Evolutionary conservation across 2,329 filamentous ascomycete genomes (phyloP).

Genomic region (Aspergillus pseudoviridinutans): DNA sequence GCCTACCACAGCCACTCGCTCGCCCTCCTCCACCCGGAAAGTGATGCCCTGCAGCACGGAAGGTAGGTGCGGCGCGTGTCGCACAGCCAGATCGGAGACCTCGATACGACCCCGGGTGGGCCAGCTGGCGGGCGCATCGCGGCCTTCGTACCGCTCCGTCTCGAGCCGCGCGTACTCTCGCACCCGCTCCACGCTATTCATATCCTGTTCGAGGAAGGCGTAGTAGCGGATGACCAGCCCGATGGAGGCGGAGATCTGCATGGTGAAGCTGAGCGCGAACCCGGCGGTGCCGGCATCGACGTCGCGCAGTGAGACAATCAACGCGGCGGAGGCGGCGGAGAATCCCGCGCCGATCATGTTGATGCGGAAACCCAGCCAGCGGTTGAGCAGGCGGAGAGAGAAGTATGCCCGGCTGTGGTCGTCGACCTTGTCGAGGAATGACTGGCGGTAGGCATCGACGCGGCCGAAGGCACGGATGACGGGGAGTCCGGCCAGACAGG

Average conservation of each 20-base stretch:
- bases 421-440: slow-evolving; percentile 67
- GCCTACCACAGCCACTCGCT: slow-evolving; percentile 26
- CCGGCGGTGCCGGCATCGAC: slow-evolving; percentile 70
- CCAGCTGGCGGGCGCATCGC: slow-evolving; percentile 59
- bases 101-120: slow-evolving; percentile 68
- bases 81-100: slow-evolving; percentile 65
- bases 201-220: slow-evolving; percentile 68
- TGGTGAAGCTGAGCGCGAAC: slow-evolving; percentile 69
- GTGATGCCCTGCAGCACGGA: slow-evolving; percentile 16
- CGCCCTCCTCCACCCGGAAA: slow-evolving; percentile 19
- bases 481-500: slow-evolving; percentile 65
- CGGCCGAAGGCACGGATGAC: slow-evolving; percentile 76
- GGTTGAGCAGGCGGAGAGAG: slow-evolving; percentile 68
- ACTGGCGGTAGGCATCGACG: slow-evolving; percentile 59
- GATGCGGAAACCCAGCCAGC: slow-evolving; percentile 74
- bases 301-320: slow-evolving; percentile 59
- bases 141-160: slow-evolving; percentile 62
- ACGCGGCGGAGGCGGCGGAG: slow-evolving; percentile 59
- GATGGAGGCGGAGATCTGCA: slow-evolving; percentile 66
- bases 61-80: slow-evolving; percentile 66
- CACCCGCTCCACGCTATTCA: slow-evolving; percentile 58
- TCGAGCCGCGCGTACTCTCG: slow-evolving; percentile 68
- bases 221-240: slow-evolving; percentile 67
- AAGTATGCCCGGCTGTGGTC: slow-evolving; percentile 61
- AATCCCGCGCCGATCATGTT: slow-evolving; percentile 69